Evolutionary conservation across 208 protist genomes (phyloP).

Genomic region (Trypanosoma boissoni): DNA sequence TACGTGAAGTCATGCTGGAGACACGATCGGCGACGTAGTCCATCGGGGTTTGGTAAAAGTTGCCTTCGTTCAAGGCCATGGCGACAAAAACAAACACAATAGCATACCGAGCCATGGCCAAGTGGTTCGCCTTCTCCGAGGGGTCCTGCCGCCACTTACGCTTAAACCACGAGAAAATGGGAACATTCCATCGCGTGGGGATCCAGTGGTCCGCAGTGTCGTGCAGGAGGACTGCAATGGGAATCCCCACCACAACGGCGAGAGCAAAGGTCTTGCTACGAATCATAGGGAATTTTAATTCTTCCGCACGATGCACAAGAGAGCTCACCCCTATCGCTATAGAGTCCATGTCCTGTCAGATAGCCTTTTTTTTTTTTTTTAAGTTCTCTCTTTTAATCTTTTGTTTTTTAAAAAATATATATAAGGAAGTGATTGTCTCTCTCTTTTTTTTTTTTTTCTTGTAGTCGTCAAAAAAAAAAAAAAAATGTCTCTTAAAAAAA

Average conservation of each 20-base stretch:
- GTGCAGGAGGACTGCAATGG: constrained; percentile 72
- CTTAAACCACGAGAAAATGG: constrained; percentile 75
- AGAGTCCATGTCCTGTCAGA: constrained; percentile 51
- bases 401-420: constrained; percentile 4
- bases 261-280: constrained; percentile 57
- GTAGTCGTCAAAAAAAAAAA: neutral
- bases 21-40: constrained; percentile 76
- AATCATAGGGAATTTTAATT: constrained; percentile 52
- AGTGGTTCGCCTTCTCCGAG: constrained; percentile 47
- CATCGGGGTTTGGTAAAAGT: constrained; percentile 39
- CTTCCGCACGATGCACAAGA: constrained; percentile 58
- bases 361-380: neutral
- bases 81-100: constrained; percentile 67
- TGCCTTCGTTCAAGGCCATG: constrained; percentile 54
- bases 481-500: neutral
- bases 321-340: constrained; percentile 65
- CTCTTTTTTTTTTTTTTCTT: constrained; percentile 4
- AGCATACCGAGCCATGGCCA: constrained; percentile 56
- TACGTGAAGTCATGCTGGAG: constrained; percentile 41
- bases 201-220: constrained; percentile 80
- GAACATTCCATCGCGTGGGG: constrained; percentile 44
- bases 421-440: too few species aligned
- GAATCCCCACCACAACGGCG: constrained; percentile 60
- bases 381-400: neutral
- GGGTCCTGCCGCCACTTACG: constrained; percentile 65